A percentile compares a stretch with the other conserved stretches of the same genome.
Conservation (phyloP, 1,139 yeast genomes). For the Blastobotrys illinoisensis region DNA sequence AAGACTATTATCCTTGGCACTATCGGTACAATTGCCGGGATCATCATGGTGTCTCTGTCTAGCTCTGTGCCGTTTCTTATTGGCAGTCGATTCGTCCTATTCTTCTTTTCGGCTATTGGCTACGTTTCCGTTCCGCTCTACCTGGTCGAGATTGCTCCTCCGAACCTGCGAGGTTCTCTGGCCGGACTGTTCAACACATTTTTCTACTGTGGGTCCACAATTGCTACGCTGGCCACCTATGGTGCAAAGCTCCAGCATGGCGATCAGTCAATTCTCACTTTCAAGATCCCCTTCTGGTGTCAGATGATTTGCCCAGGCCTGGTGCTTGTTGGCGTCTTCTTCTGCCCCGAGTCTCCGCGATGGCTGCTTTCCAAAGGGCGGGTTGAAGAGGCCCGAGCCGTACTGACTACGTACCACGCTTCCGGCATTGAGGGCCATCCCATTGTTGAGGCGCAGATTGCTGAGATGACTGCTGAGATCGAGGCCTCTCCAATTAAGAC, state of each 20-base stretch:
- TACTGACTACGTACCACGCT: slow-evolving; percentile 20
- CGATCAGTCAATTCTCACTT: slow-evolving; percentile 27
- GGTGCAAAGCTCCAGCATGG: slow-evolving; percentile 14
- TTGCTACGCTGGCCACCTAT: slow-evolving; percentile 35
- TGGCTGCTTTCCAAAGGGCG: slow-evolving; percentile 47
- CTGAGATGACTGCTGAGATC: slow-evolving; percentile 13
- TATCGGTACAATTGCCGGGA: slow-evolving; percentile 13
- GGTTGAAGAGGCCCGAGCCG: slow-evolving; percentile 41
- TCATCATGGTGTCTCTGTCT: slow-evolving; percentile 10
- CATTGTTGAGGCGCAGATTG: slow-evolving; percentile 13
- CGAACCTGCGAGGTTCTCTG: slow-evolving; percentile 39
- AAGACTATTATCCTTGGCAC: slow-evolving; percentile 13
- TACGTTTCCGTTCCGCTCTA: slow-evolving; percentile 26
- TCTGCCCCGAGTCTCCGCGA: slow-evolving; percentile 68
- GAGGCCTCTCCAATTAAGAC: slow-evolving; percentile 10
- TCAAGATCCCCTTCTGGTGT: slow-evolving; percentile 46
- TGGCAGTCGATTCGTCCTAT: slow-evolving; percentile 23
- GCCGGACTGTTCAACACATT: slow-evolving; percentile 42
- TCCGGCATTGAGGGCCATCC: slow-evolving; percentile 13
- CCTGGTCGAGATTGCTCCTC: slow-evolving; percentile 25
- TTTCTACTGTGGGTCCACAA: slow-evolving; percentile 43
- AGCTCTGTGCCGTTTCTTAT: slow-evolving; percentile 12
- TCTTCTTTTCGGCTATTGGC: slow-evolving; percentile 22
- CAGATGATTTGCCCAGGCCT: slow-evolving; percentile 41
- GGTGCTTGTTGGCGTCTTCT: slow-evolving; percentile 48